Base-by-base conservation (phyloP, 305 asterid genomes). In the Withania somnifera region DNA sequence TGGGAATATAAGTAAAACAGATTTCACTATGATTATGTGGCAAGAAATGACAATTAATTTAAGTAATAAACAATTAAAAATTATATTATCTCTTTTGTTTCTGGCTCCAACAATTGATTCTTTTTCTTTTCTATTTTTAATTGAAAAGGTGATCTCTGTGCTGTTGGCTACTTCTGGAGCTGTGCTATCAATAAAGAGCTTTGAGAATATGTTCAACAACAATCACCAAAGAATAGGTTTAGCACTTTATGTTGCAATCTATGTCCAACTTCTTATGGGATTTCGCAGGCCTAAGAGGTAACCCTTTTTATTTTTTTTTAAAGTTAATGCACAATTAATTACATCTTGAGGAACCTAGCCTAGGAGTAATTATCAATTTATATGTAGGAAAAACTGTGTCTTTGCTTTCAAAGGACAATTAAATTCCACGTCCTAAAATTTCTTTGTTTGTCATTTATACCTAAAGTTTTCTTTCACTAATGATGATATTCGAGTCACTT, bases 211-310 rank as follows among this genome's bases (percentile, higher is more conserved):
- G 57, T 95, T 93, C 92, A 86, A 91, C 80, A 94, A 90, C 82
- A 88, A 76, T 66, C 98, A 92, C 88, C 98, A 93, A 88, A 91
- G 95, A 90, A 84, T 95, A 52, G 98, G 97, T 11, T 85, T 94
- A 61, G 97, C 91, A 47, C 95, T 94, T 26, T 95, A 93, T 80
- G 91, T 82, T 80, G 91, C 98, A 63, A 84, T 89, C 6, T 94
- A 90, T 79, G 79, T 89, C 80, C 98, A 91, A 84, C 77, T 88
- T 78, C 40, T 90, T 40, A 80, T 83, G 51, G 97, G 96, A 82
- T 88, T 89, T 61, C 91, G 87, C 69, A 86, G 97, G 85, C 98
- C 96, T 47, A 88, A 83, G 20, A 89, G 98, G 96, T 93, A 88
- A 58, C 7, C 15, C 34, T 11, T 60, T 79, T 30, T 4, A 15